A percentile compares a stretch with the other conserved stretches of the same genome.
Conservation (phyloP, 169 alveolate genomes). For the Cardiosporidium cionae region DNA sequence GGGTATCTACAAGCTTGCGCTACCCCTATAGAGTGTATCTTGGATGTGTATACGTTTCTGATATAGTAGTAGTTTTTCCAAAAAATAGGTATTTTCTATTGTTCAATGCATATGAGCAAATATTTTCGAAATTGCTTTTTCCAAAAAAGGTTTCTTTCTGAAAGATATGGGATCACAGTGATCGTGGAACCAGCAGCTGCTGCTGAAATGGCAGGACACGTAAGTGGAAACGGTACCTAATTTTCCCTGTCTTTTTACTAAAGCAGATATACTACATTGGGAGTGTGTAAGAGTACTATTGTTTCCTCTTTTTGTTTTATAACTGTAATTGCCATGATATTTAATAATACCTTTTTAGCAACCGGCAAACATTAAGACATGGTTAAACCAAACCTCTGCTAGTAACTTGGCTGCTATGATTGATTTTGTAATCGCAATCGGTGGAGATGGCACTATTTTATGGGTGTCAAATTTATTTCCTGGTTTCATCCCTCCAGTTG, state of each 20-base stretch:
- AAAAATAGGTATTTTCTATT: too few species aligned
- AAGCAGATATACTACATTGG: background rate
- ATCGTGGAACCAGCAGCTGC: slow-evolving; percentile 29
- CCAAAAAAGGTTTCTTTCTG: too few species aligned
- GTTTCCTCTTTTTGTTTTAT: background rate
- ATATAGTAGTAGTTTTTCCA: too few species aligned
- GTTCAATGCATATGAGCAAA: too few species aligned
- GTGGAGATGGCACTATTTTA: slow-evolving; percentile 91
- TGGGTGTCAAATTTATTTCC: slow-evolving; percentile 74
- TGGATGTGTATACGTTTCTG: background rate
- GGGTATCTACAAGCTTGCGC: background rate
- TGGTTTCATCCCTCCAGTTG: slow-evolving; percentile 59
- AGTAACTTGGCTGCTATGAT: slow-evolving; percentile 10
- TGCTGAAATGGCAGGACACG: slow-evolving; percentile 12
- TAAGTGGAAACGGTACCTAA: slow-evolving; percentile 2
- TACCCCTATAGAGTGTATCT: background rate
- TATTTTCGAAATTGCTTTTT: too few species aligned
- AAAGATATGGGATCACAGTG: slow-evolving; percentile 12
- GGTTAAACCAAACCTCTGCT: background rate
- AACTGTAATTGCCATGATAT: background rate
- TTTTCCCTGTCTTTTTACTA: background rate
- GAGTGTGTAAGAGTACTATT: background rate
- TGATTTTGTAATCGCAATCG: slow-evolving; percentile 74
- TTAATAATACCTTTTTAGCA: background rate
- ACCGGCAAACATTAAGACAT: background rate